phyloP scores from a whole-genome alignment of 176 grass and related monocot genomes.

The Carex myosuroides region DNA sequence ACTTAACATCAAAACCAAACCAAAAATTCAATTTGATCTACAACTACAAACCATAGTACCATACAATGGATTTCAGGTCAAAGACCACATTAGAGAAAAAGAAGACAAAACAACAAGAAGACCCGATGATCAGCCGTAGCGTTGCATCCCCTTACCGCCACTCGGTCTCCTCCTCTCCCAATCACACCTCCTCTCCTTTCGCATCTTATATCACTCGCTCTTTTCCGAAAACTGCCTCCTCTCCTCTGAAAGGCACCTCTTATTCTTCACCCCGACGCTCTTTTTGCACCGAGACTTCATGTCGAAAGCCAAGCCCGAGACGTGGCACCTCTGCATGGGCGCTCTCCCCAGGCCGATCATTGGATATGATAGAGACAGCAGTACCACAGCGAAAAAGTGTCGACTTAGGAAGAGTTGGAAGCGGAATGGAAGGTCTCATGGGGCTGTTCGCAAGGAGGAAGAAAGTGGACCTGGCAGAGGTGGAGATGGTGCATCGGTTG shows the following conservation, averaged over 20 bases:
- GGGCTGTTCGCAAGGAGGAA: conserved; percentile 33
- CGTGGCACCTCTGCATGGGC: conserved; percentile 16
- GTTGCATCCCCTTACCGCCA: conserved; percentile 27
- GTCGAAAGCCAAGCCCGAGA: conserved; percentile 27
- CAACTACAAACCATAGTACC: neutral
- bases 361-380: conserved; percentile 8
- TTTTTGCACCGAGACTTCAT: conserved; percentile 14
- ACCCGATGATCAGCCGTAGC: conserved; percentile 1
- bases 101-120: conserved; percentile 4
- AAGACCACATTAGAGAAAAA: neutral
- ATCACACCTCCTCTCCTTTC: conserved; percentile 33
- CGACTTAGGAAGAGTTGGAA: neutral
- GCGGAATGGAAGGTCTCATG: conserved; percentile 17
- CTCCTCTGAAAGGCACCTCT: neutral
- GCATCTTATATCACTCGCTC: conserved; percentile 14
- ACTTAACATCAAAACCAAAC: neutral
- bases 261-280: neutral
- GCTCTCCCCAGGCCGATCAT: conserved; percentile 18
- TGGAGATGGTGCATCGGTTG: conserved; percentile 49
- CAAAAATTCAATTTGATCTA: neutral
- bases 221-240: neutral
- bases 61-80: conserved; percentile 11
- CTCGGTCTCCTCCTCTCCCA: conserved; percentile 21
- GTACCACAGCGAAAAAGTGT: conserved; percentile 20
- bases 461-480: conserved; percentile 41